Percentiles rank a stretch among this genome's conserved stretches.
Evolutionary conservation across 75 land plant species (phyloP).

Genomic region (Sequoia sempervirens): DNA sequence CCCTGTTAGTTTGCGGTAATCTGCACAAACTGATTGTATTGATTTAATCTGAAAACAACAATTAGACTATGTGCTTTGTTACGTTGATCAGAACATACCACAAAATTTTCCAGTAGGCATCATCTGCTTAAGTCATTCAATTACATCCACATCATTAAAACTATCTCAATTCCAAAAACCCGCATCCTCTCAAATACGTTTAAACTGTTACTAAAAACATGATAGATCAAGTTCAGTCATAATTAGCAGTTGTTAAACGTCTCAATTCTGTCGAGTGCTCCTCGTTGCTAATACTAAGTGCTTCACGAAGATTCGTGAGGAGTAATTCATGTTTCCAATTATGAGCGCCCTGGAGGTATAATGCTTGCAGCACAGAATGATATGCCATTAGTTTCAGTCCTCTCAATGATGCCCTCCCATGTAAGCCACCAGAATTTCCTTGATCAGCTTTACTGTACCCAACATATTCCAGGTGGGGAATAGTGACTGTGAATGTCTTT

Average conservation of each 20-base stretch:
- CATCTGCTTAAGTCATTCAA: background rate
- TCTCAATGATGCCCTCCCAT: background rate
- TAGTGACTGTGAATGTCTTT: background rate
- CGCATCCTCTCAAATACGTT: background rate
- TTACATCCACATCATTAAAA: background rate
- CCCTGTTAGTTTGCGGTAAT: too few relatives aligned
- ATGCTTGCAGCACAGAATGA: conserved; percentile 2
- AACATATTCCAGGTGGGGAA: conserved; percentile 3
- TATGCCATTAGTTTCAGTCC: background rate
- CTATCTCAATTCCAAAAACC: background rate
- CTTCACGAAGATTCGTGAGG: conserved; percentile 4
- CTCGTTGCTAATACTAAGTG: conserved; percentile 5
- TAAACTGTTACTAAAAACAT: background rate
- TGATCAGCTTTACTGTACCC: background rate
- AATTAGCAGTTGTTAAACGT: background rate
- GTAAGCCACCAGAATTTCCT: background rate
- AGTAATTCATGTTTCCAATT: conserved; percentile 11
- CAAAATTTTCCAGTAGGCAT: background rate
- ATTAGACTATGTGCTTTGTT: background rate
- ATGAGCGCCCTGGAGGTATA: conserved; percentile 2
- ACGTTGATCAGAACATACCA: background rate
- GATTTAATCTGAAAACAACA: too few relatives aligned
- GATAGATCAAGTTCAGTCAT: background rate
- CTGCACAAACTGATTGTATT: too few relatives aligned
- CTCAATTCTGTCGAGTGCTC: conserved; percentile 2